Percentiles rank a stretch among this genome's conserved stretches.
phyloP scores from a whole-genome alignment of 768 basidiomycete genomes.

The Imleria badia region DNA sequence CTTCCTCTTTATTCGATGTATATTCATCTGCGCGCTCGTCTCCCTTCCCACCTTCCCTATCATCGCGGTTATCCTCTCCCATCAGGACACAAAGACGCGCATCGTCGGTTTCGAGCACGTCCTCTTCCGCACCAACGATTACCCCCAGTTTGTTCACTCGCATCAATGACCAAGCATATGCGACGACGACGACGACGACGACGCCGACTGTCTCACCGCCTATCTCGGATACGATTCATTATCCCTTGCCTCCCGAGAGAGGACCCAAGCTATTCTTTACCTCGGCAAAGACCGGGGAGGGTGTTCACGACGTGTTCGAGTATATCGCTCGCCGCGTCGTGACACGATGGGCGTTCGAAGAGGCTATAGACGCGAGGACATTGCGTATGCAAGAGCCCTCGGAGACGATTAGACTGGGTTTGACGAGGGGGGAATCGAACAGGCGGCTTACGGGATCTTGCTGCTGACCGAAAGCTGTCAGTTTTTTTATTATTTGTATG shows the following conservation, averaged over 20 bases:
- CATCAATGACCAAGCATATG: slow-evolving; percentile 15
- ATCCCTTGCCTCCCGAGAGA: slow-evolving; percentile 37
- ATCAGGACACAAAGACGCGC: slow-evolving; percentile 35
- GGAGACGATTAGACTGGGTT: too few relatives aligned
- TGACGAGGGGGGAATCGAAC: slow-evolving; percentile 11
- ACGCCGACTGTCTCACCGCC: slow-evolving; percentile 16
- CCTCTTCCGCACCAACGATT: slow-evolving; percentile 51
- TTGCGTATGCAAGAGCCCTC: too few relatives aligned
- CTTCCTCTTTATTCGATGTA: slow-evolving; percentile 69
- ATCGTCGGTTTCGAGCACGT: slow-evolving; percentile 35
- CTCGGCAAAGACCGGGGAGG: slow-evolving; percentile 75
- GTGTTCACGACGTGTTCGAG: slow-evolving; percentile 70
- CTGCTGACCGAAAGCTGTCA: slow-evolving; percentile 10
- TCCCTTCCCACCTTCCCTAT: slow-evolving; percentile 41
- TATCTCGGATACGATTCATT: slow-evolving; percentile 8
- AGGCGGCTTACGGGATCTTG: slow-evolving; percentile 14
- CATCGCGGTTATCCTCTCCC: slow-evolving; percentile 29
- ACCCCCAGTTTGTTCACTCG: slow-evolving; percentile 58
- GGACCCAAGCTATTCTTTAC: slow-evolving; percentile 72
- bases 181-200: slow-evolving; percentile 9
- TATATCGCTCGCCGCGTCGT: slow-evolving; percentile 69
- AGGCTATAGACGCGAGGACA: too few relatives aligned
- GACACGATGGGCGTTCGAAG: slow-evolving; percentile 65
- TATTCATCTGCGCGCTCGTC: slow-evolving; percentile 64
- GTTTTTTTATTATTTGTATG: slow-evolving; percentile 24